These are phyloP conservation scores for Phaeosphaeria sp. DNA, from an alignment of 2,329 filamentous ascomycete genomes.

Conservation along the genomic window DNA sequence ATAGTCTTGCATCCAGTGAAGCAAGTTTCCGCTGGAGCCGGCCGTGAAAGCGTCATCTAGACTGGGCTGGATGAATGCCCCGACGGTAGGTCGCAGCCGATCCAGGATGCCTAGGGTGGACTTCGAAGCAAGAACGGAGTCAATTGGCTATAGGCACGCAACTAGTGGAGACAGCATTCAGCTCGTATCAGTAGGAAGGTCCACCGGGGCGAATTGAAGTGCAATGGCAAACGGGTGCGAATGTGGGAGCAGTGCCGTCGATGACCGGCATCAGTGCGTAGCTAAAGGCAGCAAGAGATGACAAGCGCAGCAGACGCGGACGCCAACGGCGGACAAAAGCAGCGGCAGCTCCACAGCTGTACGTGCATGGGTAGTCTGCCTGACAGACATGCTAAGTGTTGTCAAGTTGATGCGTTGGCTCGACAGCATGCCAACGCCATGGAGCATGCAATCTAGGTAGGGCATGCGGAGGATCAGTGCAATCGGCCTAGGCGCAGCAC, in stretches of 20 bases:
- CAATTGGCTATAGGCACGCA: slow-evolving; percentile 41
- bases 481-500: slow-evolving; percentile 35
- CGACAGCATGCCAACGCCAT: slow-evolving; percentile 48
- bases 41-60: slow-evolving; percentile 41
- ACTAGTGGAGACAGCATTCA: slow-evolving; percentile 32
- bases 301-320: slow-evolving; percentile 49
- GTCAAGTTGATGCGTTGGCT: slow-evolving; percentile 52
- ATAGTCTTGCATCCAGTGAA: slow-evolving; percentile 48
- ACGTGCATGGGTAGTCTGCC: slow-evolving; percentile 49
- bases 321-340: slow-evolving; percentile 41
- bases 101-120: slow-evolving; percentile 43
- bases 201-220: slow-evolving; percentile 39
- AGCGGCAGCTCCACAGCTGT: slow-evolving; percentile 41
- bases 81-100: slow-evolving; percentile 39
- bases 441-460: slow-evolving; percentile 47
- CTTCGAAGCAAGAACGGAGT: slow-evolving; percentile 21
- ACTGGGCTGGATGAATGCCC: slow-evolving; percentile 42
- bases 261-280: slow-evolving; percentile 33
- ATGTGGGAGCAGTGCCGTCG: slow-evolving; percentile 31
- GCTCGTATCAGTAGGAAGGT: slow-evolving; percentile 40
- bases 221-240: slow-evolving; percentile 36
- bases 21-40: slow-evolving; percentile 43
- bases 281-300: slow-evolving; percentile 45
- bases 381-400: slow-evolving; percentile 49
- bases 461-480: slow-evolving; percentile 43